Evolutionary conservation across 1,284 basidiomycete species (phyloP).

Genomic region (Vanrija sp.): DNA sequence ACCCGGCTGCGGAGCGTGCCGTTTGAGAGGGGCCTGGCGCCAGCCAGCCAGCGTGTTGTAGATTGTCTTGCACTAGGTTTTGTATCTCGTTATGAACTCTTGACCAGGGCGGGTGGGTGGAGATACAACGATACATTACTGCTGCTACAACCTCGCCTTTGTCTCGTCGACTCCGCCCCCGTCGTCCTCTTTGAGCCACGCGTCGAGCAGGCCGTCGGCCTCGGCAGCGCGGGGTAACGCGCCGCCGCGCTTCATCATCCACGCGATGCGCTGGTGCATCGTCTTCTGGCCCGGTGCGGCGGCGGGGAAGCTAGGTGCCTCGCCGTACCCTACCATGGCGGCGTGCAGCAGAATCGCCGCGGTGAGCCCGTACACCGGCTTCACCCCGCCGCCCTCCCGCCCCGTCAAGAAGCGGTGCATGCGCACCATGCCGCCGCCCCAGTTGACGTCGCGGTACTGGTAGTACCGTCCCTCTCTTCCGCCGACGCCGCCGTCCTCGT

Average conservation of each 20-base stretch:
- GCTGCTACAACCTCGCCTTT: not conserved
- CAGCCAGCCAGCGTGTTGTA: no score
- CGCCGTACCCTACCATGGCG: constrained; percentile 62
- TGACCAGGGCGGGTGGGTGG: no score
- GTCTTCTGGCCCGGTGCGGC: constrained; percentile 57
- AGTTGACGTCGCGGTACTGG: constrained; percentile 58
- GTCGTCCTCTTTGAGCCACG: constrained; percentile 22
- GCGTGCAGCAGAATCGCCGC: constrained; percentile 67
- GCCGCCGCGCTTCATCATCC: constrained; percentile 52
- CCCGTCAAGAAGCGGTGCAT: constrained; percentile 77
- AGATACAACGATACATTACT: no score
- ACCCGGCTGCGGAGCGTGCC: no score
- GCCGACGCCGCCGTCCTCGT: constrained; percentile 20
- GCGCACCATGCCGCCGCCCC: constrained; percentile 51
- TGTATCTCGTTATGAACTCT: no score
- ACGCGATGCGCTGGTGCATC: constrained; percentile 59
- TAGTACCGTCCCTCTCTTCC: constrained; percentile 55
- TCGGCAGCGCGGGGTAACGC: constrained; percentile 56
- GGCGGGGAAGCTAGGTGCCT: constrained; percentile 61
- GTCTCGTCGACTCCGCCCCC: not conserved
- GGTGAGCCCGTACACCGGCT: constrained; percentile 76
- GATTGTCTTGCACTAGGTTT: no score
- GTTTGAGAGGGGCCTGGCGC: no score
- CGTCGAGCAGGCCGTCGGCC: constrained; percentile 50
- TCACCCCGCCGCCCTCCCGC: constrained; percentile 69